phyloP scores from a whole-genome alignment of 1,139 yeast species.

The Cylindricascospora bacillispora region DNA sequence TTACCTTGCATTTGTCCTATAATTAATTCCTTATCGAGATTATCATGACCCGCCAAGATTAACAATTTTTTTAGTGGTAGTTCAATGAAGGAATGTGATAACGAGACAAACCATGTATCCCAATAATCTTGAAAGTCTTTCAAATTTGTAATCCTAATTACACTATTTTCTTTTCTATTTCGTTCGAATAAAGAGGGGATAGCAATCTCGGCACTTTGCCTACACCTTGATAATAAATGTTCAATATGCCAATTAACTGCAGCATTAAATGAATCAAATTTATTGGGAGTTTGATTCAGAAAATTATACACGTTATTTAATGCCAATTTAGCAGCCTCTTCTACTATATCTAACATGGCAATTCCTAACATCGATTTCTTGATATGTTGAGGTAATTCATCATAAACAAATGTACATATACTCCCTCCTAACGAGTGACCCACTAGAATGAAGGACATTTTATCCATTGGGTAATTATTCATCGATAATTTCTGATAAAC shows the following conservation, averaged over 20 bases:
- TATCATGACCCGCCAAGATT: slow-evolving; percentile 82
- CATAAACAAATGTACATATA: slow-evolving; percentile 44
- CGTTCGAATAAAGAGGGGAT: slow-evolving; percentile 63
- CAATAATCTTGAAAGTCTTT: slow-evolving; percentile 52
- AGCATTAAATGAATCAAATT: slow-evolving; percentile 37
- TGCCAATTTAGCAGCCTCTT: slow-evolving; percentile 74
- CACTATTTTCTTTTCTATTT: slow-evolving; percentile 16
- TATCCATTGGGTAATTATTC: slow-evolving; percentile 16
- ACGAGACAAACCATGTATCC: slow-evolving; percentile 66
- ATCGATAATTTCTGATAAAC: slow-evolving; percentile 22
- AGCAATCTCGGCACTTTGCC: slow-evolving; percentile 56
- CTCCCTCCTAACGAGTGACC: slow-evolving; percentile 96
- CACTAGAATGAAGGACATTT: slow-evolving; percentile 37
- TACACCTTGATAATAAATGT: slow-evolving; percentile 40
- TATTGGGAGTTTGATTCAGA: slow-evolving; percentile 46
- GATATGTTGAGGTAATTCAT: slow-evolving; percentile 18
- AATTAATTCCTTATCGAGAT: slow-evolving; percentile 69
- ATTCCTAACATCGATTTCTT: slow-evolving; percentile 42
- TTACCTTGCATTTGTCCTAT: slow-evolving; percentile 97
- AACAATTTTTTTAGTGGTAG: slow-evolving; percentile 54
- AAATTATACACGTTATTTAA: slow-evolving; percentile 54
- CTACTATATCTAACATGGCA: slow-evolving; percentile 80
- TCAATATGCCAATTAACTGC: slow-evolving; percentile 81
- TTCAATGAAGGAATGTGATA: slow-evolving; percentile 51
- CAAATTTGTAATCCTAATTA: slow-evolving; percentile 55